These are phyloP conservation scores for Ceratocystis diversiconidia DNA, from an alignment of 2,329 filamentous ascomycete genomes.

Conservation along the genomic window DNA sequence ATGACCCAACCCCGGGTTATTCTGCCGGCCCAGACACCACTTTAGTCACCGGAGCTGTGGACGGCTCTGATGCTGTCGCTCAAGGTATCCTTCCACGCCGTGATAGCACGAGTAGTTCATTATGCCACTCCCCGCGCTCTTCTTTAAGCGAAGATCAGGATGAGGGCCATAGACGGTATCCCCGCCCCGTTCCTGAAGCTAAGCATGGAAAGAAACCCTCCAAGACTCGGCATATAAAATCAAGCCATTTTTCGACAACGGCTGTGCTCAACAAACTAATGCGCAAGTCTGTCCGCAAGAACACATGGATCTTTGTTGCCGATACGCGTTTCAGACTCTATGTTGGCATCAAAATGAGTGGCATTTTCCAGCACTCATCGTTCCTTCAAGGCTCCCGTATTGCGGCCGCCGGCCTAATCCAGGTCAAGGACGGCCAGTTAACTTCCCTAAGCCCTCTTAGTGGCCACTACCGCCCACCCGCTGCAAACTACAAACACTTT, in stretches of 20 bases:
- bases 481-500: constrained; percentile 71
- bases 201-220: constrained; percentile 12
- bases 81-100: constrained; percentile 16
- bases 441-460: constrained; percentile 54
- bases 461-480: constrained; percentile 76
- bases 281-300: constrained; percentile 65
- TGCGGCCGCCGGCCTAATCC: constrained; percentile 69
- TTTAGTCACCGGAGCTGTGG: constrained; percentile 3
- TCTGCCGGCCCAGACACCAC: constrained; percentile 24
- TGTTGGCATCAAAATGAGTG: constrained; percentile 77
- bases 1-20: constrained; percentile 45
- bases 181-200: background rate
- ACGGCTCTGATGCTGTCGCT: constrained; percentile 11
- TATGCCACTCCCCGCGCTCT: constrained; percentile 16
- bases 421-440: constrained; percentile 69
- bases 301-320: constrained; percentile 87
- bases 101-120: constrained; percentile 25
- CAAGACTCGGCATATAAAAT: constrained; percentile 16
- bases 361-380: constrained; percentile 80
- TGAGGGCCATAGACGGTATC: constrained; percentile 24
- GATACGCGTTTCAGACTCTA: constrained; percentile 77
- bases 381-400: constrained; percentile 76
- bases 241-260: constrained; percentile 51
- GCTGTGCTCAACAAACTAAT: constrained; percentile 67
- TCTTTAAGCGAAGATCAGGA: constrained; percentile 35